phyloP scores from a whole-genome alignment of 441 rosid genomes.

The Kokia cookei region DNA sequence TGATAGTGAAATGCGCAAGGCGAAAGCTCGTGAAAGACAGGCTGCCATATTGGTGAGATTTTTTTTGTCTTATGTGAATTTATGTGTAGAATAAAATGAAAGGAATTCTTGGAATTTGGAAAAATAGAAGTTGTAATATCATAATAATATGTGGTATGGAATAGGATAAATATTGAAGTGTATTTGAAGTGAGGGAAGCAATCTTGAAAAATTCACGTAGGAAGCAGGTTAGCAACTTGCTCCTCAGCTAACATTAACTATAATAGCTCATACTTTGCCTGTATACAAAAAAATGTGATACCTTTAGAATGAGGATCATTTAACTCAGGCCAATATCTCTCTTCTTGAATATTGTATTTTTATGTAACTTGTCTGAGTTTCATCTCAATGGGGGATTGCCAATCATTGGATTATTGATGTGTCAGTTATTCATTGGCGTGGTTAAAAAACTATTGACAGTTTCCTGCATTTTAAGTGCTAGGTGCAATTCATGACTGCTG shows the following conservation, averaged over 20 bases:
- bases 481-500: background rate
- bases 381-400: background rate
- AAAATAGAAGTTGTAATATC: background rate
- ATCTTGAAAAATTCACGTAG: background rate
- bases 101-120: background rate
- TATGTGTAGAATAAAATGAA: background rate
- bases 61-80: background rate
- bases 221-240: background rate
- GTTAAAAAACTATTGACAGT: background rate
- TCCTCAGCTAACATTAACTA: background rate
- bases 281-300: background rate
- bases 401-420: background rate
- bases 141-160: background rate
- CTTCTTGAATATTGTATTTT: background rate
- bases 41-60: conserved; percentile 87
- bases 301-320: background rate
- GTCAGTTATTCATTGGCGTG: background rate
- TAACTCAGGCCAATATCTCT: background rate
- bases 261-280: background rate
- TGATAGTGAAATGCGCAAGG: conserved; percentile 80
- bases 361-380: background rate
- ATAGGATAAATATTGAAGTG: background rate
- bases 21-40: conserved; percentile 89
- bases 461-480: background rate
- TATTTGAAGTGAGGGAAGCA: background rate